Conservation (phyloP, 2,329 filamentous ascomycete species). For the Diplodia scrobiculata region DNA sequence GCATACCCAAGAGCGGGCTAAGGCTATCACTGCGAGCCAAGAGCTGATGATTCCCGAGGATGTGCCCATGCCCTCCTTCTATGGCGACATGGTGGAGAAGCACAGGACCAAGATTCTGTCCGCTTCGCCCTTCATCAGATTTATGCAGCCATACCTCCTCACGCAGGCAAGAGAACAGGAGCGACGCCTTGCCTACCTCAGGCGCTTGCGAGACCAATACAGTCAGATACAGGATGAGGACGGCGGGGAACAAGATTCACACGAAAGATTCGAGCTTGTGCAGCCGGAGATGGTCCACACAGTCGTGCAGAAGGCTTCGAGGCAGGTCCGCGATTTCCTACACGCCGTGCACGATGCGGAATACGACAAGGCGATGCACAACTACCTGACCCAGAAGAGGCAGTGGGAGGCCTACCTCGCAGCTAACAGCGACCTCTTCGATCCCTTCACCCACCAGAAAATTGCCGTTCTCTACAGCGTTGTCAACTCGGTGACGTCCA, state of each 20-base stretch:
- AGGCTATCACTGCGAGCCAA: conserved; percentile 47
- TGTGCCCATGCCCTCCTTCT: conserved; percentile 86
- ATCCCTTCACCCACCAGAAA: conserved; percentile 93
- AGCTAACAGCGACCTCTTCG: conserved; percentile 80
- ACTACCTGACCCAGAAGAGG: conserved; percentile 89
- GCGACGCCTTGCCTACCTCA: conserved; percentile 77
- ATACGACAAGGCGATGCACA: conserved; percentile 91
- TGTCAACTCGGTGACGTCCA: conserved; percentile 89
- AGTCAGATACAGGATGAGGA: conserved; percentile 44
- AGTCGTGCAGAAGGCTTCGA: conserved; percentile 75
- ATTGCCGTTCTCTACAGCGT: conserved; percentile 93
- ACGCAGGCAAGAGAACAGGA: conserved; percentile 93
- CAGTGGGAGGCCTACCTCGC: conserved; percentile 97
- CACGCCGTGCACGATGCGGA: conserved; percentile 95
- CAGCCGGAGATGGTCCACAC: conserved; percentile 93
- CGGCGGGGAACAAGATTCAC: conserved; percentile 38
- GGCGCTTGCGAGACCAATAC: conserved; percentile 75
- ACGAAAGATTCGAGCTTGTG: conserved; percentile 82
- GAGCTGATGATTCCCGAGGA: conserved; percentile 62
- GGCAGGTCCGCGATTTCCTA: conserved; percentile 87
- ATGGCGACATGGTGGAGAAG: conserved; percentile 91
- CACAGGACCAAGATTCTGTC: conserved; percentile 92
- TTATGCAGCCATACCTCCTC: conserved; percentile 87
- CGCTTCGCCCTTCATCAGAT: conserved; percentile 93
- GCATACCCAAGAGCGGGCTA: conserved; percentile 23